A percentile compares a stretch with the other conserved stretches of the same genome.
These are phyloP conservation scores for Calamus simplicifolius DNA, from an alignment of 176 grass and related monocot species.

Conservation along the genomic window DNA sequence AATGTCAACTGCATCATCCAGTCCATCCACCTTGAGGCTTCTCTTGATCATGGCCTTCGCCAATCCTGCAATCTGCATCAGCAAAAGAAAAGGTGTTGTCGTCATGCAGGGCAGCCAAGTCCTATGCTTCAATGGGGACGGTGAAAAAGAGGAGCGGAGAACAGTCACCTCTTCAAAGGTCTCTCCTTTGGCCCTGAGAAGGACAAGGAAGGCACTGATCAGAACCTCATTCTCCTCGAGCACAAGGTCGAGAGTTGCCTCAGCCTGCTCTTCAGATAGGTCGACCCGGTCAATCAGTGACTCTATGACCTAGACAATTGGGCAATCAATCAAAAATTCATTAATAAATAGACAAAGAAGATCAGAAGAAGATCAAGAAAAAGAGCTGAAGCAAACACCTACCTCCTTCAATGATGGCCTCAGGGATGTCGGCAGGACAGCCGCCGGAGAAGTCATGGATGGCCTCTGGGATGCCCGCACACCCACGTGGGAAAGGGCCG, in stretches of 20 bases:
- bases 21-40: conserved; percentile 46
- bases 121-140: not conserved
- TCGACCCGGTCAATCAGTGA: conserved; percentile 46
- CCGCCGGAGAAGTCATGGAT: too few species aligned
- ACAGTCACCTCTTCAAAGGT: conserved; percentile 68
- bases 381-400: not conserved
- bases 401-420: conserved; percentile 48
- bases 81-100: not conserved
- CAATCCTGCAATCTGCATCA: conserved; percentile 64
- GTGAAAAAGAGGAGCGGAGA: not conserved
- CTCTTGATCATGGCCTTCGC: conserved; percentile 77
- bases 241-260: conserved; percentile 55
- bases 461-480: too few species aligned
- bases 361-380: not conserved
- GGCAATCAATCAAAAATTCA: conserved; percentile 3
- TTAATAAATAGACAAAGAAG: not conserved
- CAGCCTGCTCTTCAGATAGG: conserved; percentile 81
- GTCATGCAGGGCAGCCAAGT: not conserved
- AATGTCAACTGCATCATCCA: conserved; percentile 68
- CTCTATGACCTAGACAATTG: conserved; percentile 57
- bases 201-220: conserved; percentile 88
- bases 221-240: conserved; percentile 61
- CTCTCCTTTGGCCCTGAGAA: conserved; percentile 90
- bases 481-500: too few species aligned
- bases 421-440: too few species aligned